Base-by-base conservation (phyloP, 2,329 filamentous ascomycete species). In the Aureobasidium zeae region DNA sequence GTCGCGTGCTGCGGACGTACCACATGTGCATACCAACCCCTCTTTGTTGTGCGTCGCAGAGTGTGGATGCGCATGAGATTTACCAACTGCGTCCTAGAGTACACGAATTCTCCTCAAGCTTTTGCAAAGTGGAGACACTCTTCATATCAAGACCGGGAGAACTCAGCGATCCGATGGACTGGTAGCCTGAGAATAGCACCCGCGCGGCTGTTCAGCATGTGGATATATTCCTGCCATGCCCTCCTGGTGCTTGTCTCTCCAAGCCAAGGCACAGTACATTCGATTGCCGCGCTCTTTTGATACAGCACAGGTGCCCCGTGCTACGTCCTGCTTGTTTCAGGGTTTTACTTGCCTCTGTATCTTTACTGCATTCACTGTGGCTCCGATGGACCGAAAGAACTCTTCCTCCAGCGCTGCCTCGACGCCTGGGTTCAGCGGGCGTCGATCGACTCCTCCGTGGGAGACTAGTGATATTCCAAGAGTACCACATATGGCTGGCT, bases 181-280 rank as follows among this genome's bases (percentile, higher is more conserved):
- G 36, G 19, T 13, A 7, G 25, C 12, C 36, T 31, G 9, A 11
- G 25, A 24, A 31, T 30, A 39, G 36, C n/a, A 32, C 8, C 13
- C 20, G 16, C 24, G 28, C 28, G 28, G 28, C 13, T 22, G 17
- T 13, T 2, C 26, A 20, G 20, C 6, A 17, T 24, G 28, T 2
- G 25, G 5, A 32, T 41, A 41, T 41, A 41, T 19, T 9, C 19
- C 16, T 16, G 28, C 5, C 20, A 16, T 13, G 13, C 13, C 37
- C 37, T 20, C 13, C 25, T 17, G 13, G 32, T 24, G 37, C 37
- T 41, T 41, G 37, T 41, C 37, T 16, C 20, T 15, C 11, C n/a
- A 8, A 12, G 35, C 35, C 35, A 38, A 38, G 35, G n/a, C n/a
- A 16, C 26, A 21, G 11, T 29, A 22, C 34, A 13, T 30, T n/a